Base-by-base conservation (phyloP, 371 early-diverging fungal species). In the Mucor velutinosus region DNA sequence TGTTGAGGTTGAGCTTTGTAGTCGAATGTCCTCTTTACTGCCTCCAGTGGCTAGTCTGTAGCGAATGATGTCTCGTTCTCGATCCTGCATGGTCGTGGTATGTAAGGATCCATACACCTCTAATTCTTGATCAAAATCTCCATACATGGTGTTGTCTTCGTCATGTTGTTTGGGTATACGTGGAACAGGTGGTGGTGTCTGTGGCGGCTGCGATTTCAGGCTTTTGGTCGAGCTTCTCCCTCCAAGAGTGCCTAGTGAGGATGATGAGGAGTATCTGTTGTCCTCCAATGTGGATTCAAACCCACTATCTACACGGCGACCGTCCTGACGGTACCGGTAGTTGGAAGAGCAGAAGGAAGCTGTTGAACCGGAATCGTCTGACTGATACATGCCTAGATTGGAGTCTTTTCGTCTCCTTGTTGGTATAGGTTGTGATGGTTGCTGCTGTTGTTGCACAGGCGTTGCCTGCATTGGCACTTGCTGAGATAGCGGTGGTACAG, bases 261-360 rank as follows among this genome's bases (percentile, higher is more conserved):
- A 71, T 15, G 72, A 72, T 11, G 68, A 57, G 10, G 79, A 77
- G 37, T 73, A 78, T 4, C 78, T 62, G 19, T 82, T 76, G 27
- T 82, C 82, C 25, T 71, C 62, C 2, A 57, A 32, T 11, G 72
- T 60, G 8, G 78, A 82, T 61, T 76, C 82, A 71, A 79, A 83
- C 1, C 80, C 80, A 58, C 80, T 80, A 43, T 83, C 83, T 10
- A 77, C 75, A 17, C 76, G 70, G 23, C 78, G 76, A n/a, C 72
- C 71, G 62, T 75, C 56, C 23, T 55, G 63, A 47, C 67, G 70
- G 57, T 67, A 61, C 4, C 69, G 74, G 32, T 61, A 67, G 58
- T 59, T 72, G 23, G 75, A 75, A 1, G 73, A 74, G 41, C 60
- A 58, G 3, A 74, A 69, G 3, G 79, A 72, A 12, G 71, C 39